These are phyloP conservation scores for Cladosporium sp. DNA, from an alignment of 2,329 filamentous ascomycete genomes.

Conservation along the genomic window DNA sequence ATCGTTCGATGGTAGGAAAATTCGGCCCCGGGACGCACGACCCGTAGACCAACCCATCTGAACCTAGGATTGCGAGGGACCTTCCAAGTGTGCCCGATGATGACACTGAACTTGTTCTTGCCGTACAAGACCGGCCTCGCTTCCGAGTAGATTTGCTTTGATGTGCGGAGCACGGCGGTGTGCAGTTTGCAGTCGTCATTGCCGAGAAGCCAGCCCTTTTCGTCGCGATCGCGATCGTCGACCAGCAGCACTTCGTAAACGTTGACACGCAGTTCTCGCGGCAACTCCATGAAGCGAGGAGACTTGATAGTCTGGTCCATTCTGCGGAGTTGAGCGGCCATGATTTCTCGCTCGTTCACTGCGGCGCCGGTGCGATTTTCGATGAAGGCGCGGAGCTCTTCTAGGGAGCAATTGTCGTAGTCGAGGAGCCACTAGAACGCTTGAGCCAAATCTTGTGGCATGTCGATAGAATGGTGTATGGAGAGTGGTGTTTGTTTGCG, in stretches of 20 bases:
- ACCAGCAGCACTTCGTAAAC: neutral
- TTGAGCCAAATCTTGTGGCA: neutral
- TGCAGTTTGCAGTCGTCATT: neutral
- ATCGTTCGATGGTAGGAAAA: too few relatives aligned
- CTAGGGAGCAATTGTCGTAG: neutral
- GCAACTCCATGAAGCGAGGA: neutral
- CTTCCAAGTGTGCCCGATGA: too few relatives aligned
- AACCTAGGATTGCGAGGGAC: too few relatives aligned
- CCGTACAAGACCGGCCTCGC: neutral
- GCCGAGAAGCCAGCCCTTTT: neutral
- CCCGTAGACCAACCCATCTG: too few relatives aligned
- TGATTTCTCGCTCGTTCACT: neutral
- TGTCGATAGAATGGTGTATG: neutral
- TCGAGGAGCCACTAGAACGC: neutral
- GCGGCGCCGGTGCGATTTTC: neutral
- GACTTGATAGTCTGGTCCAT: neutral
- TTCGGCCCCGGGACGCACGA: too few relatives aligned
- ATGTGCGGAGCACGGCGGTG: neutral
- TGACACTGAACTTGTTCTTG: neutral
- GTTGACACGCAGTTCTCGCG: neutral
- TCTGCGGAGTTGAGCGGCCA: neutral
- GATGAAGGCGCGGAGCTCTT: neutral
- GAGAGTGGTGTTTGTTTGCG: neutral
- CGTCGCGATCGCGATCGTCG: neutral
- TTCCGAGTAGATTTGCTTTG: neutral